phyloP scores from a whole-genome alignment of 495 filamentous ascomycete species.

The Xylaria nigripes region DNA sequence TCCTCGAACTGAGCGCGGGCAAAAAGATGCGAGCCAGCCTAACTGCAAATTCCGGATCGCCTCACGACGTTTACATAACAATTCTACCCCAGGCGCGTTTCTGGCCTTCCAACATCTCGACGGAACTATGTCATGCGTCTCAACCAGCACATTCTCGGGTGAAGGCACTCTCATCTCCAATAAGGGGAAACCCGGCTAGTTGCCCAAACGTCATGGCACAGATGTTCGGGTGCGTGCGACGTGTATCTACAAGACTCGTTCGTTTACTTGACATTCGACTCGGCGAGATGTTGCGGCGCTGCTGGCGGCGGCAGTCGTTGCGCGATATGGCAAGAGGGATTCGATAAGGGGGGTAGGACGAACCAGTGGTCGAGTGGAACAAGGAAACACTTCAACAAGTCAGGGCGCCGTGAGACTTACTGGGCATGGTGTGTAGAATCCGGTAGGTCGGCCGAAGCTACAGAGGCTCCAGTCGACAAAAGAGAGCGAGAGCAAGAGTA shows the following conservation, averaged over 20 bases:
- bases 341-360: neutral
- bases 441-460: conserved; percentile 1
- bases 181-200: neutral
- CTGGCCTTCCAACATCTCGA: neutral
- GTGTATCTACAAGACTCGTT: neutral
- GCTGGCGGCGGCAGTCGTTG: neutral
- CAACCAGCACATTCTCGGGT: neutral
- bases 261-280: neutral
- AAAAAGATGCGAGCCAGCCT: neutral
- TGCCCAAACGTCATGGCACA: neutral
- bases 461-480: neutral
- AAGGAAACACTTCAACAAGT: neutral
- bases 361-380: neutral
- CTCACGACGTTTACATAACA: neutral
- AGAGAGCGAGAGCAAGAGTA: neutral
- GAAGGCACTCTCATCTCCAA: neutral
- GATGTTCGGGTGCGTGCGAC: neutral
- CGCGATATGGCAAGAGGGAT: neutral
- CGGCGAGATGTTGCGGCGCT: neutral
- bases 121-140: neutral
- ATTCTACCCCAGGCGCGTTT: neutral
- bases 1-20: neutral
- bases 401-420: conserved; percentile 4
- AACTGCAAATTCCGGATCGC: neutral
- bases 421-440: conserved; percentile 6